Base-by-base conservation (phyloP, 305 asterid genomes). In the Galium porrigens region DNA sequence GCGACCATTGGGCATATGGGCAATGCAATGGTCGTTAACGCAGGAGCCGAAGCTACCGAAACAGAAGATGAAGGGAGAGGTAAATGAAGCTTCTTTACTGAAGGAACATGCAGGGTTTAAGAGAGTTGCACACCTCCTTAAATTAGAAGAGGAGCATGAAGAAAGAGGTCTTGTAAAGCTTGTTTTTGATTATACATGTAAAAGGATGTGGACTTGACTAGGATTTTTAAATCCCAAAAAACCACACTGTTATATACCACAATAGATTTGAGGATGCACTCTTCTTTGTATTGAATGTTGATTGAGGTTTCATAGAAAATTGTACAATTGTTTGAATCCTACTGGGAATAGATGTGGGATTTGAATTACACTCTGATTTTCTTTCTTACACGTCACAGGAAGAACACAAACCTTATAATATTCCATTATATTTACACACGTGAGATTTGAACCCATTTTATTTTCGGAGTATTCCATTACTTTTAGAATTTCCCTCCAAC, bases 1-100 rank as follows among this genome's bases (percentile, higher is more conserved):
- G 99, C 83, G 97, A 1, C 97, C 99, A 14, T 72, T 92, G 69
- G 91, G 92, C 20, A 89, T 89, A 66, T 92, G 97, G 97, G 95
- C 97, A 5, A 92, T 92, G 97, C 99, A 92, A 65, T 92, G 97
- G 96, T 95, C 97, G 17, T 72, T 92, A 52, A 78, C 87, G 12
- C 85, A 75, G 44, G 82, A 75, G 51, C 81, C 78, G 5, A 80
- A 76, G 53, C 17, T 58, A 66, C 72, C 83, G 17, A 81, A 69
- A 70, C 78, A 69, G 54, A 81, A 79, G 59, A 53, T 0, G 68
- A 78, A 72, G 73, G 80, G 78, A 22, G 86, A 83, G 41, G 73
- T 89, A 22, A 77, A 57, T 10, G 82, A 76, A 74, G 95, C 78
- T 64, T 66, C 88, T 25, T 79, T 89, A 65, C n/a, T 78, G 7